A percentile compares a stretch with the other conserved stretches of the same genome.
phyloP scores from a whole-genome alignment of 129 eudicot genomes.

The Solidago caesia region DNA sequence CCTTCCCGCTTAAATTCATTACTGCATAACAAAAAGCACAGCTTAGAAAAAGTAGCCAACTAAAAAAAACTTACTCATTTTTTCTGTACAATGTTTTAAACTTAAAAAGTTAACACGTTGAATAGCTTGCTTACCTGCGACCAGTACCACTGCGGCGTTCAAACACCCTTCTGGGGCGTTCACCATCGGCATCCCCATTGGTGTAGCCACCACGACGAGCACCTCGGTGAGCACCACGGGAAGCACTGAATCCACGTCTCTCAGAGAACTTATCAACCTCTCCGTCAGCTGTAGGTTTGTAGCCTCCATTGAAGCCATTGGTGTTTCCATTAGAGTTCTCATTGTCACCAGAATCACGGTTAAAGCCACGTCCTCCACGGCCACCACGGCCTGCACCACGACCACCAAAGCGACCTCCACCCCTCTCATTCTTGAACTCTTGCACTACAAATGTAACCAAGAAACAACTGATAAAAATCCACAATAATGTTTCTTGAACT shows the following conservation, averaged over 20 bases:
- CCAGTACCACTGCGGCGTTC: slow-evolving; percentile 94
- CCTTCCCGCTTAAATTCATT: slow-evolving; percentile 80
- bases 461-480: neutral
- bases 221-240: slow-evolving; percentile 51
- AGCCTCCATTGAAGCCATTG: slow-evolving; percentile 57
- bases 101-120: neutral
- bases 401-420: slow-evolving; percentile 56
- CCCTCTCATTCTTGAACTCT: slow-evolving; percentile 57
- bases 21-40: slow-evolving; percentile 30
- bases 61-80: neutral
- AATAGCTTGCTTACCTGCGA: slow-evolving; percentile 62
- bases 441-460: slow-evolving; percentile 43
- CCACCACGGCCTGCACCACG: slow-evolving; percentile 60
- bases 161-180: slow-evolving; percentile 59
- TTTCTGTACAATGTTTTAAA: too few species aligned
- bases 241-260: slow-evolving; percentile 42
- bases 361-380: slow-evolving; percentile 50
- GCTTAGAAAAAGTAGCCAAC: neutral
- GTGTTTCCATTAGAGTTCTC: slow-evolving; percentile 40
- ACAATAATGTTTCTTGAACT: neutral
- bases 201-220: slow-evolving; percentile 73
- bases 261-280: slow-evolving; percentile 49
- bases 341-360: slow-evolving; percentile 34
- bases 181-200: slow-evolving; percentile 75
- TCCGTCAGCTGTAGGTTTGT: slow-evolving; percentile 53